These are phyloP conservation scores for Ammopiptanthus mongolicus DNA, from an alignment of 306 rosid species.

Conservation along the genomic window DNA sequence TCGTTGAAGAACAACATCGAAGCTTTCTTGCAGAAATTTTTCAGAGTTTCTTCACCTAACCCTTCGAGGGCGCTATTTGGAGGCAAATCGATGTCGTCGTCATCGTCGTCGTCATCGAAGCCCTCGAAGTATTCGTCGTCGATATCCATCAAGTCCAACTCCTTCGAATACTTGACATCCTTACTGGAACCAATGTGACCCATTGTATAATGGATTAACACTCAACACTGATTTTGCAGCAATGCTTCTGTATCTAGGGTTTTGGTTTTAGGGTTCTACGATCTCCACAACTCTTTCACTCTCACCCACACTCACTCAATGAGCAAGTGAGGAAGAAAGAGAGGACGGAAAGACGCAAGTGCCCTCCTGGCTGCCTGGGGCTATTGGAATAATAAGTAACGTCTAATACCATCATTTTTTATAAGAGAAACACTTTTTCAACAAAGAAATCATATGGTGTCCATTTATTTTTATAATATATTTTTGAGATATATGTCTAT, in stretches of 20 bases:
- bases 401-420: no score
- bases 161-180: conserved; percentile 24
- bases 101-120: conserved; percentile 1
- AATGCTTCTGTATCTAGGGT: neutral
- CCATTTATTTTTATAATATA: no score
- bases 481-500: no score
- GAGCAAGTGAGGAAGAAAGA: no score
- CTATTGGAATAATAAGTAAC: no score
- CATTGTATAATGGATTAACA: conserved; percentile 19
- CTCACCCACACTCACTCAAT: no score
- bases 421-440: no score
- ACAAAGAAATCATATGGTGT: no score
- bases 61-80: conserved; percentile 26
- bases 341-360: no score
- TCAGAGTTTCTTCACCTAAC: conserved; percentile 31
- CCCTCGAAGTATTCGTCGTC: conserved; percentile 12
- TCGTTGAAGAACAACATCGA: conserved; percentile 50
- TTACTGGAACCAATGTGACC: conserved; percentile 50
- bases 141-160: neutral
- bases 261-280: neutral
- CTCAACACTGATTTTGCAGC: neutral
- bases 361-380: no score
- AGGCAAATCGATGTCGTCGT: conserved; percentile 6
- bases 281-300: neutral
- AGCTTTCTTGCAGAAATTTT: conserved; percentile 46